Base-by-base conservation (phyloP, 352 stramenopile species). In the Globisporangium iwayamae region DNA sequence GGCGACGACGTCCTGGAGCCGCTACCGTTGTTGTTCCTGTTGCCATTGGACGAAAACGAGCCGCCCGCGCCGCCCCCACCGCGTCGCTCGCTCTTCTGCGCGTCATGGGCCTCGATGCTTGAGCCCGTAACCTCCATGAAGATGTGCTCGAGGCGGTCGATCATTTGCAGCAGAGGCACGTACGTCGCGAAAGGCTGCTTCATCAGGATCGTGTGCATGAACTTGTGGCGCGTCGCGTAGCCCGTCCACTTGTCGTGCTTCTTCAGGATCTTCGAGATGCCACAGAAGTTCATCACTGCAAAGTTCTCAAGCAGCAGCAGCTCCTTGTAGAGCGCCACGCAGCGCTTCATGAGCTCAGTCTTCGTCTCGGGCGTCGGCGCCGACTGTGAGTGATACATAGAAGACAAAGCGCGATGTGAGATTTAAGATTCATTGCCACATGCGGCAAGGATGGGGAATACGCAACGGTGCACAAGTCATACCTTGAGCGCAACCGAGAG, bases 241-340 rank as follows among this genome's bases (percentile, higher is more conserved):
- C 87, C 87, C n/a, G 87, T 96, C 87, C 87, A 96, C 67, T 94
- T 94, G 77, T 96, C 87, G 65, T 96, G 87, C 65, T 96, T 96
- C 57, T 96, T 96, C 38, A 96, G 73, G 59, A 96, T 96, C 78
- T 96, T 96, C 50, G 85, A 94, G 73, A 94, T 93, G 60, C 84
- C 87, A 47, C 85, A 96, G 56, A 93, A 96, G 69, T 96, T 96
- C 81, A 96, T 96, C 28, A 96, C 85, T 3, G 85, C 85, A 68
- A 93, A 96, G 67, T 96, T 96, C 59, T 96, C 87, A 14, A 96
- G 75, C 63, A 96, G 68, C 61, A 96, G 61, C 38, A 96, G 65
- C 62, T 96, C 84, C 72, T 96, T 96, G 71, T 94, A 96, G 2
- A 94, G 75, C 53, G 81, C 70, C 11, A 96, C 85, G 60, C 87